Percentiles rank a stretch among this genome's conserved stretches.
Conservation (phyloP, 805 yeast genomes). For the Metschnikowia noctiluminum region DNA sequence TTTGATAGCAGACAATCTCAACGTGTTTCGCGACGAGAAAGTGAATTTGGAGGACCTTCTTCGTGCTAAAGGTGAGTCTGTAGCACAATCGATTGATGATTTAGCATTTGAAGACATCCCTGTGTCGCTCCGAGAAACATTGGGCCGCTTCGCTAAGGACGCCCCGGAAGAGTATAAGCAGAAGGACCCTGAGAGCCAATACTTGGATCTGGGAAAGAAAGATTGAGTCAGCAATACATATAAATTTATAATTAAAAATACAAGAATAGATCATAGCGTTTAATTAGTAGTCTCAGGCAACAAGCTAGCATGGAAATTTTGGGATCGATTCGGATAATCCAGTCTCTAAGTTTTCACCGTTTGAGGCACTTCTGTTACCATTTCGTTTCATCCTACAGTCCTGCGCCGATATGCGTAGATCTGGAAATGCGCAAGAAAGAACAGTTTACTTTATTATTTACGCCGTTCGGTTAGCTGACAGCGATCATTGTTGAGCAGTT, state of each 20-base stretch:
- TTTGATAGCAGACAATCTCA: constrained; percentile 71
- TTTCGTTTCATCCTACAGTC: not conserved
- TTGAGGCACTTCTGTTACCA: too few relatives aligned
- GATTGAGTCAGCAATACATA: not conserved
- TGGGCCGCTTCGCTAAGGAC: constrained; percentile 69
- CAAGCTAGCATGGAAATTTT: too few relatives aligned
- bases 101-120: constrained; percentile 69
- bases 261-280: not conserved
- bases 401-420: not conserved
- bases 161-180: constrained; percentile 47
- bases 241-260: not conserved
- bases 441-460: not conserved
- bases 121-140: constrained; percentile 43
- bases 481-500: not conserved
- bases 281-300: too few relatives aligned
- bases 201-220: not conserved
- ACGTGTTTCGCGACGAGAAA: constrained; percentile 75
- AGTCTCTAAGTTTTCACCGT: too few relatives aligned
- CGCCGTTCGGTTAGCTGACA: not conserved
- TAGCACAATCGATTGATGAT: constrained; percentile 63
- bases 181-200: constrained; percentile 8
- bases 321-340: too few relatives aligned
- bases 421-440: not conserved
- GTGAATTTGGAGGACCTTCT: constrained; percentile 80
- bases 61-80: constrained; percentile 69